A percentile compares a stretch with the other conserved stretches of the same genome.
phyloP scores from a whole-genome alignment of 352 stramenopile genomes.

The Globisporangium cystogenes region DNA sequence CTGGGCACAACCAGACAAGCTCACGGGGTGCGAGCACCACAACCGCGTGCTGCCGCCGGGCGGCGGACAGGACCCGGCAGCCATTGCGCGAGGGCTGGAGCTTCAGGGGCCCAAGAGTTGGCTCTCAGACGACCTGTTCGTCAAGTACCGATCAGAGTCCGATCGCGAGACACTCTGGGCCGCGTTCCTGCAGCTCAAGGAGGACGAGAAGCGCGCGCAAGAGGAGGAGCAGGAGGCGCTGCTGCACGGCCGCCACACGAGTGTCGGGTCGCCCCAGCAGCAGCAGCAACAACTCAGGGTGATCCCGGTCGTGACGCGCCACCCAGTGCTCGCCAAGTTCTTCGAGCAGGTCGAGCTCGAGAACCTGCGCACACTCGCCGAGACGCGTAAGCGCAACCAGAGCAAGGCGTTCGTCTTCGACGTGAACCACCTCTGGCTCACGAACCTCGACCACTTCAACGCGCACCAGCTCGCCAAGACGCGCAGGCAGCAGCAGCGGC shows the following conservation, averaged over 20 bases:
- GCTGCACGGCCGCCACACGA: conserved; percentile 1
- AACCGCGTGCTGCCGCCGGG: conserved; percentile 24
- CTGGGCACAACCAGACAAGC: conserved; percentile 52
- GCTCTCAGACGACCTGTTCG: conserved; percentile 71
- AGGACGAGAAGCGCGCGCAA: conserved; percentile 19
- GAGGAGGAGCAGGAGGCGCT: conserved; percentile 29
- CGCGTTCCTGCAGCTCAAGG: conserved; percentile 38
- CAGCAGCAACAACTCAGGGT: conserved; percentile 22
- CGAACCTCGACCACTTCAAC: conserved; percentile 88
- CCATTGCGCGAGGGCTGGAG: conserved; percentile 24
- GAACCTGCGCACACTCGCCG: conserved; percentile 55
- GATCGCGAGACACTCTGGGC: conserved; percentile 62
- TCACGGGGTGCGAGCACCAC: conserved; percentile 63
- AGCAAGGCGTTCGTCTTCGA: conserved; percentile 83
- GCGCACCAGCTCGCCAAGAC: conserved; percentile 20
- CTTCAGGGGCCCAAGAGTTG: conserved; percentile 76
- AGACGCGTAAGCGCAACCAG: conserved; percentile 65
- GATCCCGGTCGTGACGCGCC: conserved; percentile 50
- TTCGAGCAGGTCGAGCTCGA: conserved; percentile 60
- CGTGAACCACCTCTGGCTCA: conserved; percentile 90
- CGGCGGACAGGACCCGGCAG: conserved; percentile 1
- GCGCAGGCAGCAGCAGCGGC: conserved; percentile 9
- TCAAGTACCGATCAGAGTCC: conserved; percentile 73
- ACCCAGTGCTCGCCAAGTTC: conserved; percentile 61
- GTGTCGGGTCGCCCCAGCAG: neutral